phyloP scores from a whole-genome alignment of 2,329 filamentous ascomycete genomes.

The Aspergillus carbonarius region DNA sequence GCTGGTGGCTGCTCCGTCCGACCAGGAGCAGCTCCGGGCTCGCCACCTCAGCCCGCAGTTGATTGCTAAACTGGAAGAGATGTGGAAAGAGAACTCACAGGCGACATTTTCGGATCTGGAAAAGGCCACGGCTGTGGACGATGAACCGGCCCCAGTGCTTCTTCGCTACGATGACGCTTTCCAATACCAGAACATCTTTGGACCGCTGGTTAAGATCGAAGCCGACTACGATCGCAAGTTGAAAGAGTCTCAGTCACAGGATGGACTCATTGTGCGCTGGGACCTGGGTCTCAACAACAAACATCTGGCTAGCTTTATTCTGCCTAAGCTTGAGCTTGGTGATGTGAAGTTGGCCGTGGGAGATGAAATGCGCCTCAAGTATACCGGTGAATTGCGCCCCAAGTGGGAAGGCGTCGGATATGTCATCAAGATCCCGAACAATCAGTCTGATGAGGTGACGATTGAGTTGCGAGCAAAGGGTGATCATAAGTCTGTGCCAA shows the following conservation, averaged over 20 bases:
- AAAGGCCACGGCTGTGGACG: conserved; percentile 86
- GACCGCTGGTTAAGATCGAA: conserved; percentile 96
- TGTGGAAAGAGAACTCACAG: conserved; percentile 94
- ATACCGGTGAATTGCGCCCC: conserved; percentile 87
- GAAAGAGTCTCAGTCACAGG: conserved; percentile 96
- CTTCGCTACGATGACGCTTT: conserved; percentile 95
- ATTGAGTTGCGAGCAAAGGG: conserved; percentile 92
- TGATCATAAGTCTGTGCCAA: conserved; percentile 93
- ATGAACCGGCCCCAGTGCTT: conserved; percentile 89
- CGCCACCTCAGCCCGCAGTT: conserved; percentile 90
- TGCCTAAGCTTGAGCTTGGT: conserved; percentile 95
- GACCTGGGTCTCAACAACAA: conserved; percentile 96
- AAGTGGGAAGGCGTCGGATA: conserved; percentile 98
- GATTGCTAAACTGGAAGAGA: conserved; percentile 93
- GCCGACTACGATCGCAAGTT: conserved; percentile 98
- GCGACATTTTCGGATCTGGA: conserved; percentile 90
- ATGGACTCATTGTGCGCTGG: conserved; percentile 92
- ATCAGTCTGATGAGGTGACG: conserved; percentile 95
- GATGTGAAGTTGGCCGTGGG: conserved; percentile 98
- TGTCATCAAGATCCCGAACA: conserved; percentile 99
- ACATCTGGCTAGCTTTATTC: conserved; percentile 88
- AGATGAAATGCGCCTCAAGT: conserved; percentile 96
- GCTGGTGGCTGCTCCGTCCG: conserved; percentile 85
- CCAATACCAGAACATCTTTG: conserved; percentile 98
- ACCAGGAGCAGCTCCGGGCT: conserved; percentile 93